Conservation (phyloP, 1,284 basidiomycete species). For the Afroboletus lepidellus region DNA sequence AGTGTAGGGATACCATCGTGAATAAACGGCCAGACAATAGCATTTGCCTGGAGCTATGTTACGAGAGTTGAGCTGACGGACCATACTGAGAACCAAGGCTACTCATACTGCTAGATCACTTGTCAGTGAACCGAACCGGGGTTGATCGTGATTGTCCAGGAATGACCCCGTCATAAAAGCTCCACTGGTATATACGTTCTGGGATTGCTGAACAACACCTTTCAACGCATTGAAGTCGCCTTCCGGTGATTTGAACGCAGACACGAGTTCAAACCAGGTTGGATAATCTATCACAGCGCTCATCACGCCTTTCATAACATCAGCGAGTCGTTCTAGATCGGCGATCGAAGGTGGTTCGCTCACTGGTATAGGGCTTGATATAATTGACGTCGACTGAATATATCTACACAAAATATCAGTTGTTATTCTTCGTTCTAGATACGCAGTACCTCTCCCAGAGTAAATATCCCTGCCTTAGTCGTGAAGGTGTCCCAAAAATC, state of each 20-base stretch:
- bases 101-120: constrained; percentile 43
- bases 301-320: constrained; percentile 34
- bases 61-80: constrained; percentile 11
- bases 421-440: neutral
- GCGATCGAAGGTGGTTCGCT: constrained; percentile 13
- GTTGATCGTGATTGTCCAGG: constrained; percentile 79
- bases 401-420: constrained; percentile 30
- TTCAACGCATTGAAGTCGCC: constrained; percentile 59
- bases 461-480: constrained; percentile 65
- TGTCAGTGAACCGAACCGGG: constrained; percentile 58
- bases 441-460: constrained; percentile 66
- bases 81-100: constrained; percentile 31
- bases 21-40: constrained; percentile 50
- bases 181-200: constrained; percentile 47
- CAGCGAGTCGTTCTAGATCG: neutral
- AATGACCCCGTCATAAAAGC: constrained; percentile 65
- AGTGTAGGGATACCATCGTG: constrained; percentile 64
- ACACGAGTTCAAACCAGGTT: constrained; percentile 57
- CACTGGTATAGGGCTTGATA: constrained; percentile 40
- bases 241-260: constrained; percentile 52
- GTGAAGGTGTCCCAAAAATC: constrained; percentile 68
- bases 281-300: constrained; percentile 67
- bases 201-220: constrained; percentile 42
- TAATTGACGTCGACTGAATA: constrained; percentile 42
- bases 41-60: constrained; percentile 45